Evolutionary conservation across 2,329 filamentous ascomycete genomes (phyloP).

Genomic region (Diplodia corticola): DNA sequence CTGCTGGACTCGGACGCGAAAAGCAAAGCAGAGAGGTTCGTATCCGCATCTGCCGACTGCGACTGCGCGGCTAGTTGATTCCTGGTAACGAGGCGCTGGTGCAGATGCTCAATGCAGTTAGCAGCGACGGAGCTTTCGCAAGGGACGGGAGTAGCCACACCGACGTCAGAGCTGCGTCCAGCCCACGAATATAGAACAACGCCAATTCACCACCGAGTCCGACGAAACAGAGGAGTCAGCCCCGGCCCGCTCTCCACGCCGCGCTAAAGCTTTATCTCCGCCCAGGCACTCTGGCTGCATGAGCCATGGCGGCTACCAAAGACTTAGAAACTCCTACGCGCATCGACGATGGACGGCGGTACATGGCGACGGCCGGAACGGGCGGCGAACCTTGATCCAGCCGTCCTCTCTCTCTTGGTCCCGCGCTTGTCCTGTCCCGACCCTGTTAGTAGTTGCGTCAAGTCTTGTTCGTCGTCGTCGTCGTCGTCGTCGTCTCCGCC

Average conservation of each 20-base stretch:
- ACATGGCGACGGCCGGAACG: not conserved
- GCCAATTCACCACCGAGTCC: not conserved
- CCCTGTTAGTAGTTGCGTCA: no score
- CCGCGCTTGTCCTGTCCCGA: not conserved
- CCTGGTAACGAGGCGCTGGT: not conserved
- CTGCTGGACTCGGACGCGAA: not conserved
- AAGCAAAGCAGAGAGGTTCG: not conserved
- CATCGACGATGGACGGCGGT: no score
- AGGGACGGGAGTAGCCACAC: not conserved
- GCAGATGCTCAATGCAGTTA: not conserved
- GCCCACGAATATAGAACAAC: slow-evolving; percentile 4
- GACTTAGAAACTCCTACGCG: no score
- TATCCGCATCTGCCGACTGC: no score
- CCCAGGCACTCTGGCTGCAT: not conserved
- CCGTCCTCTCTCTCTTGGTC: not conserved
- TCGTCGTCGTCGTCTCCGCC: no score
- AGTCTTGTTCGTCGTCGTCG: not conserved
- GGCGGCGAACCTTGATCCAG: not conserved
- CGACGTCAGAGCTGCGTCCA: slow-evolving; percentile 12
- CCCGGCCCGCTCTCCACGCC: not conserved
- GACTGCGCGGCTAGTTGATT: not conserved
- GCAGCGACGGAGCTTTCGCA: not conserved
- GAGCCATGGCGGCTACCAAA: no score
- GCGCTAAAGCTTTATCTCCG: not conserved
- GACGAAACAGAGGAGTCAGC: not conserved